Conservation (phyloP, 768 basidiomycete genomes). For the Phanerochaete sordida region DNA sequence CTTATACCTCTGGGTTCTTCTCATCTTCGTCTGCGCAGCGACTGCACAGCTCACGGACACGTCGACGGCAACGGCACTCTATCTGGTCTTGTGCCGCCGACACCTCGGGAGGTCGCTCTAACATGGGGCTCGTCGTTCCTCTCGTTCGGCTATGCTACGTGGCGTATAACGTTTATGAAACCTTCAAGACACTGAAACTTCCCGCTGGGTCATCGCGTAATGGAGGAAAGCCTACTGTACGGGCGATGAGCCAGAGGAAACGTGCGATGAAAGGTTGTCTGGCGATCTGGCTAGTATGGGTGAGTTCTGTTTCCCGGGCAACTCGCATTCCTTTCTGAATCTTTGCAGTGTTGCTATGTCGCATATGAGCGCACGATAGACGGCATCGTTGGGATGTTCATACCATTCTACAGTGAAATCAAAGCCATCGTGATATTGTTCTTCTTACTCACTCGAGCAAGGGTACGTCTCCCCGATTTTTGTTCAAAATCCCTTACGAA, state of each 20-base stretch:
- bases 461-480: slow-evolving; percentile 42
- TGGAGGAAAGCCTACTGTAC: slow-evolving; percentile 59
- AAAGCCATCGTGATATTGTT: slow-evolving; percentile 73
- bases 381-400: slow-evolving; percentile 59
- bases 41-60: neutral
- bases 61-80: neutral
- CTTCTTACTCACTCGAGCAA: slow-evolving; percentile 70
- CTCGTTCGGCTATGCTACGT: slow-evolving; percentile 66
- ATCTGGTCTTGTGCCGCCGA: neutral
- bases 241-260: slow-evolving; percentile 73
- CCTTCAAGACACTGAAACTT: slow-evolving; percentile 76
- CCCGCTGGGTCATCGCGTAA: slow-evolving; percentile 53
- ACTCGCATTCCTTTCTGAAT: slow-evolving; percentile 4
- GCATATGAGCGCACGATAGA: slow-evolving; percentile 68
- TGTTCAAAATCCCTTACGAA: neutral
- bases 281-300: slow-evolving; percentile 86
- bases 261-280: slow-evolving; percentile 83
- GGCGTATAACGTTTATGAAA: slow-evolving; percentile 77
- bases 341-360: slow-evolving; percentile 61
- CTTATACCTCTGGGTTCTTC: neutral
- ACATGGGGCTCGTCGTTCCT: slow-evolving; percentile 69
- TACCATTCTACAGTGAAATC: slow-evolving; percentile 83
- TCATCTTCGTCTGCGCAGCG: neutral
- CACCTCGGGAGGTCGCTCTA: neutral
- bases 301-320: slow-evolving; percentile 30